Evolutionary conservation across 2,329 filamentous ascomycete species (phyloP), one percentile per base, ranked within the genome.

Genomic region (Knoxdaviesia proteae): DNA sequence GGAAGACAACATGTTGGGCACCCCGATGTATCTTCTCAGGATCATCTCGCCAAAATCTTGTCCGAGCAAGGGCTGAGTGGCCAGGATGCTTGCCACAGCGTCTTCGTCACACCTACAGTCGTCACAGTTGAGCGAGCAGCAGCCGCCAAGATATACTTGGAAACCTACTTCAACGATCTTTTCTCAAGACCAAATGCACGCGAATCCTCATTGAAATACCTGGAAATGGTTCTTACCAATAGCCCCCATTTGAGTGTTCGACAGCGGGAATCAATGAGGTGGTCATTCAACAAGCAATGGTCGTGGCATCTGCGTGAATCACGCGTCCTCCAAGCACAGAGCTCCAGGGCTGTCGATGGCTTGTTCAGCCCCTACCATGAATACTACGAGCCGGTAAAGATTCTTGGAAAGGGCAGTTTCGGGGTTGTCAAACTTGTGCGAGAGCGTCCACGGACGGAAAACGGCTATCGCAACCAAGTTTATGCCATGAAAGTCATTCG

Each of bases 401-500:
- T 92, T 11, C 67, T 96, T 5, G 87, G 90, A 0, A 93, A 90
- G 56, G 88, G 90, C 6, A 94, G 87, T 54, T 98, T 96, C 59
- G 88, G 90, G 0, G 78, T 94, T 30, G 90, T 98, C 10, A 74
- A 80, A 39, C 67, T 98, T 34, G 87, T 96, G 2, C 77, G 76
- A 44, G 80, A 87, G 55, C 79, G 64, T 48, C 42, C 49, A 11
- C 52, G 51, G n/a, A 42, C 50, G 0, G 52, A 49, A 2, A 50
- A 57, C 48, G 46, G 49, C 38, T 52, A 50, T 31, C 46, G 54
- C 5, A 51, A 53, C 7, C 69, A 80, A 45, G 75, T 94, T 0
- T 96, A 80, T 56, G 90, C 90, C 9, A 94, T 96, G 88, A 96
- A 96, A 56, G 82, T 94, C 33, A 96, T 96, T 50, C 77, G 81